A percentile compares a stretch with the other conserved stretches of the same genome.
Evolutionary conservation across 2,329 filamentous ascomycete genomes (phyloP).

Genomic region (Colletotrichum sp.): DNA sequence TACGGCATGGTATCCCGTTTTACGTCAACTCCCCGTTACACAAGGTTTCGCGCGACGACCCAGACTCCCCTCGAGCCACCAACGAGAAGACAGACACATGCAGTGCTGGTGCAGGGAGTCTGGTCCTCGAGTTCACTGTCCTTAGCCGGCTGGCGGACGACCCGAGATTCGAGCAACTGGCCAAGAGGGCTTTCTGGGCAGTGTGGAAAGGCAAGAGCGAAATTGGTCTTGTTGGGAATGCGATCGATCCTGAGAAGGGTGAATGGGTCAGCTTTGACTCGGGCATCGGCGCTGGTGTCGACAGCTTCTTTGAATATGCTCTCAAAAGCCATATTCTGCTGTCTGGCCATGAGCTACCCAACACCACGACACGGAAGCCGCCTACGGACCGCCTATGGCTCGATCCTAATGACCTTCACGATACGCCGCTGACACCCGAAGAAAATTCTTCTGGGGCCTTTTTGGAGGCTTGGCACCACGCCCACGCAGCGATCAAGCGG

Average conservation of each 20-base stretch:
- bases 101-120: conserved; percentile 93
- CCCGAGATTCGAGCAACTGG: conserved; percentile 83
- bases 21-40: conserved; percentile 87
- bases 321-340: conserved; percentile 92
- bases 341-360: conserved; percentile 72
- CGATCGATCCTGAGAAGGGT: conserved; percentile 90
- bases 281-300: conserved; percentile 95
- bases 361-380: conserved; percentile 48
- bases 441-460: conserved; percentile 80
- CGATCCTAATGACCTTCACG: conserved; percentile 68
- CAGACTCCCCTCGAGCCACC: conserved; percentile 41
- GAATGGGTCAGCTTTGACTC: conserved; percentile 88
- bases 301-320: conserved; percentile 99
- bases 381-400: conserved; percentile 48
- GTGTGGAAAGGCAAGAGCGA: conserved; percentile 90
- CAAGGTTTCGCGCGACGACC: conserved; percentile 51
- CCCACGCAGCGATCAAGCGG: conserved; percentile 85
- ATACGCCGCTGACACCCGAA: conserved; percentile 61
- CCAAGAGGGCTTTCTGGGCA: conserved; percentile 94
- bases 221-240: conserved; percentile 87
- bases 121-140: conserved; percentile 92
- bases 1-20: conserved; percentile 89
- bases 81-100: conserved; percentile 87
- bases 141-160: conserved; percentile 89
- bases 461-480: conserved; percentile 81